Evolutionary conservation across 1,284 basidiomycete genomes (phyloP), one percentile per base, ranked within the genome.

Genomic region (Sutorius eximius): DNA sequence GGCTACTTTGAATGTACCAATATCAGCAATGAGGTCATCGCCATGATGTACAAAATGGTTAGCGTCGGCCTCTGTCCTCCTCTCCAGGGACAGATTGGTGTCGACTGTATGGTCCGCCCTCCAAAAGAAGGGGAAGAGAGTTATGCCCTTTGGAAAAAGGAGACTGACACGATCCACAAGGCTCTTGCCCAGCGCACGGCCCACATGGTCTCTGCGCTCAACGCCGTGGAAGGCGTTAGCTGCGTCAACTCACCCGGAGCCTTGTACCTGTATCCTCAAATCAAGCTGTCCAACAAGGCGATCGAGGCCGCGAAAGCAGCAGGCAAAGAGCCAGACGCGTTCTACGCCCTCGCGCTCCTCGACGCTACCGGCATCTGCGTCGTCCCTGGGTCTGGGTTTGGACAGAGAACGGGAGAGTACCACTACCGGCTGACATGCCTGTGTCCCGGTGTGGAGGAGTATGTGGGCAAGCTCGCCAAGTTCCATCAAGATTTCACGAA

Each of bases 41-140:
- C 89, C 33, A 82, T 92, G 68, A 84, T 97, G 56, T 97, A 97
- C 81, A 98, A 98, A 79, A 93, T 98, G 86, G 91, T 93, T 49
- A 88, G 84, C 61, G 91, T 97, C 53, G 82, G 83, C 10, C 81
- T 98, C 18, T 97, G 95, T 73, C 93, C 95, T 18, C 90, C 94
- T 3, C 77, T 97, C 6, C 79, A 85, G 4, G 95, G 95, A 22
- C 91, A 96, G 75, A 85, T 98, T 69, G 93, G 91, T 49, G 89
- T 98, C 13, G 95, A 97, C 73, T 86, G 85, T 61, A 85, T 97
- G 78, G 90, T 97, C 40, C 83, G 89, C 40, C 93, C 94, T 24
- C 95, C 95, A 1, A 80, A 83, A 64, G 71, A 77, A 12, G 92
- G 91, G 16, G 81, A 88, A 8, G 80, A 83, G 63, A 90, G 86